Conservation (phyloP, 257 asterid species). For the Nicotiana knightiana region DNA sequence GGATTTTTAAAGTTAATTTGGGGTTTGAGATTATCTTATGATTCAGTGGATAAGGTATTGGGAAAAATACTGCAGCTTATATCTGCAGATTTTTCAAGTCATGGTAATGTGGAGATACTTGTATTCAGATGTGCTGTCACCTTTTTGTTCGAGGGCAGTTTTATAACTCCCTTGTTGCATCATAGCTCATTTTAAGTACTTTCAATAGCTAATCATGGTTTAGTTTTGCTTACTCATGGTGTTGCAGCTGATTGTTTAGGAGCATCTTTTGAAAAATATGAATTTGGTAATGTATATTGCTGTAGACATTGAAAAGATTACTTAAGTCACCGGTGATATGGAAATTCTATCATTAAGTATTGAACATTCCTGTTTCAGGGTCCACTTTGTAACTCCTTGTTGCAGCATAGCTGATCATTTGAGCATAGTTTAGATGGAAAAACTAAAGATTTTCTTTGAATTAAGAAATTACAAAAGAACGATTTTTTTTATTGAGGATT, state of each 20-base stretch:
- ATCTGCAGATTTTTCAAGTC: background rate
- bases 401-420: background rate
- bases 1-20: background rate
- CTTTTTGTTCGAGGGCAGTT: no score
- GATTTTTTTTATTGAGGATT: background rate
- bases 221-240: background rate
- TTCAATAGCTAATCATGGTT: background rate
- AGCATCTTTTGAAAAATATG: background rate
- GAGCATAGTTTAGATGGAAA: background rate
- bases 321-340: background rate
- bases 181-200: background rate
- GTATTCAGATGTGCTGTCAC: background rate
- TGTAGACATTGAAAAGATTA: background rate
- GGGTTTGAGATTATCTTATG: background rate
- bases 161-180: no score
- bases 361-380: background rate
- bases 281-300: background rate
- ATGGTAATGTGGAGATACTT: background rate
- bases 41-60: background rate
- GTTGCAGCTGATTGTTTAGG: background rate
- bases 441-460: background rate
- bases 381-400: background rate
- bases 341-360: background rate
- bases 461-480: background rate
- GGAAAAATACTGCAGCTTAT: background rate